Base-by-base conservation (phyloP, 208 protist genomes). In the Crithidia fasciculata region DNA sequence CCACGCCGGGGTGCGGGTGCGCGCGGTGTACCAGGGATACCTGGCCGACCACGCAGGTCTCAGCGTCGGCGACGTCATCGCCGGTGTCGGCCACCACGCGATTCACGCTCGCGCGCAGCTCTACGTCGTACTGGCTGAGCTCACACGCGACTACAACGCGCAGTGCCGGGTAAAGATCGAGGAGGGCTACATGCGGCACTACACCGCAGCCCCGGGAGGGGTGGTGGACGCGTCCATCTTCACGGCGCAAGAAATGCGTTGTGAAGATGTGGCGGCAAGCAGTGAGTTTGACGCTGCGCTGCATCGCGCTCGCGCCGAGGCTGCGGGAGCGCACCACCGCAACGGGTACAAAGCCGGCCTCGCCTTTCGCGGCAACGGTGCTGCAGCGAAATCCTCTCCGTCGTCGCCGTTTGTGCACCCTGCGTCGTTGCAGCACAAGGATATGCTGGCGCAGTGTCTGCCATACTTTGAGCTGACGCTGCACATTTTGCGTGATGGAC, bases 91-190 rank as follows among this genome's bases (percentile, higher is more conserved):
- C 40, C 78, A 72, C 13, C 63, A 84, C 15, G 44, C 58, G 3
- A 74, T 91, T 6, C 76, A 69, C 3, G 74, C 74, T 7, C 85
- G 88, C 55, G 83, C 84, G 13, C 80, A 89, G 65, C 79, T 91
- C 43, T 88, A 91, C 73, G 85, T 77, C 9, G 73, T 82, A 8
- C 64, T 93, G 54, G 70, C 55, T 6, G 84, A 89, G 78, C 52
- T 84, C 3, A 74, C 76, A 6, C 70, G 77, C 5, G 79, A 87
- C 57, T 75, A 91, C 78, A 81, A 82, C 69, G 74, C 69, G 49
- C 77, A 72, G 50, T 86, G 83, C 43, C 78, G 76, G n/a, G 50
- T 89, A 3, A 58, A 83, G 19, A 67, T 80, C 41, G 72, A 89
- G 62, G 53, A 61, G 36, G 74, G 53, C 19, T 83, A 69, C 54